Conservation (phyloP, 139 green algal genomes). For the Tetraselmis striata region DNA sequence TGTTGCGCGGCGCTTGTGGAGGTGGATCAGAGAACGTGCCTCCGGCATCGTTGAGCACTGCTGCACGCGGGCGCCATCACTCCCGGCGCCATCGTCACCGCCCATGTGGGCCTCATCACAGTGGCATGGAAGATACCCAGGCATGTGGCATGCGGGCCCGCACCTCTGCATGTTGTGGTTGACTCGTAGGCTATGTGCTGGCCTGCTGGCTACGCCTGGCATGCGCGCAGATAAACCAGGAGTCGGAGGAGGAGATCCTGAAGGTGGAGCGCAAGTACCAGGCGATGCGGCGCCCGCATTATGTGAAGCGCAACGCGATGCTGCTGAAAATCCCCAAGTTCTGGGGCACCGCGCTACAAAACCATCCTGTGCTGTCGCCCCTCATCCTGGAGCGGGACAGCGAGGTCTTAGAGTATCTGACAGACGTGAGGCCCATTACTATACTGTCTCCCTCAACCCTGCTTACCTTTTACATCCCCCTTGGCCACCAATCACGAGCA, state of each 20-base stretch:
- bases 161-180: neutral
- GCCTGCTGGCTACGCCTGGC: neutral
- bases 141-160: too few species aligned
- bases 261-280: conserved; percentile 66
- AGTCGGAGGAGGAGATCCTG: conserved; percentile 57
- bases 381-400: conserved; percentile 45
- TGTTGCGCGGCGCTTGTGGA: too few species aligned
- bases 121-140: too few species aligned
- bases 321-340: conserved; percentile 41
- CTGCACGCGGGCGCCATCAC: too few species aligned
- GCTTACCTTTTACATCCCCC: too few species aligned
- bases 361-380: conserved; percentile 32
- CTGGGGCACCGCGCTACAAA: conserved; percentile 26
- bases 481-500: too few species aligned
- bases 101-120: too few species aligned
- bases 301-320: conserved; percentile 37
- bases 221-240: conserved; percentile 37
- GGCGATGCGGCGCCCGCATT: conserved; percentile 39
- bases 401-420: conserved; percentile 36
- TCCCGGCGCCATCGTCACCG: too few species aligned
- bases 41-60: too few species aligned
- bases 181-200: neutral
- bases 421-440: conserved; percentile 22
- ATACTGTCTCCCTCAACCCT: neutral
- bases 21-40: too few species aligned